Conservation (phyloP, 495 filamentous ascomycete genomes). For the Neurospora africana region DNA sequence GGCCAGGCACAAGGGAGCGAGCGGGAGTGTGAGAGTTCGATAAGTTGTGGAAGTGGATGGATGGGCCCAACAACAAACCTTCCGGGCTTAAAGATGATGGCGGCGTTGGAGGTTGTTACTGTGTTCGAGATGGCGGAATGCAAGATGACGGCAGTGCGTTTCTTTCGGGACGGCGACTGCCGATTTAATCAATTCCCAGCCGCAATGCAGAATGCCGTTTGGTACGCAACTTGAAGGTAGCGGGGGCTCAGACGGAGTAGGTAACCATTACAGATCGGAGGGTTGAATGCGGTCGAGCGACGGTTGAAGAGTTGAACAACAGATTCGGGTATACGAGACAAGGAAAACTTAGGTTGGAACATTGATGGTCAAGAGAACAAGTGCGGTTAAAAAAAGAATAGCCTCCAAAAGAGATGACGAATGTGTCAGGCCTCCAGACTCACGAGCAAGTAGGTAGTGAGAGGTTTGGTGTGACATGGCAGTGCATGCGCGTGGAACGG, state of each 20-base stretch:
- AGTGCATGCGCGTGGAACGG: neutral
- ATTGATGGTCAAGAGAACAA: neutral
- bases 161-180: neutral
- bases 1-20: neutral
- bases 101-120: neutral
- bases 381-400: neutral
- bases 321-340: neutral
- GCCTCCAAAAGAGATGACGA: neutral
- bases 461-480: neutral
- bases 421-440: neutral
- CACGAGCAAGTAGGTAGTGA: no score
- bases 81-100: neutral
- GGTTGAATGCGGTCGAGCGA: neutral
- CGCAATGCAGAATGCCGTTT: neutral
- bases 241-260: neutral
- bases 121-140: neutral
- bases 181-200: neutral
- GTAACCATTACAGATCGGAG: neutral
- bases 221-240: neutral
- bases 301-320: neutral
- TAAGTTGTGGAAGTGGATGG: neutral
- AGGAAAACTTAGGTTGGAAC: neutral
- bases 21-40: neutral
- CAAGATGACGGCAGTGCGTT: neutral
- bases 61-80: neutral